A percentile compares a stretch with the other conserved stretches of the same genome.
Conservation (phyloP, 148 eudicot genomes). For the Nepenthes gracilis region DNA sequence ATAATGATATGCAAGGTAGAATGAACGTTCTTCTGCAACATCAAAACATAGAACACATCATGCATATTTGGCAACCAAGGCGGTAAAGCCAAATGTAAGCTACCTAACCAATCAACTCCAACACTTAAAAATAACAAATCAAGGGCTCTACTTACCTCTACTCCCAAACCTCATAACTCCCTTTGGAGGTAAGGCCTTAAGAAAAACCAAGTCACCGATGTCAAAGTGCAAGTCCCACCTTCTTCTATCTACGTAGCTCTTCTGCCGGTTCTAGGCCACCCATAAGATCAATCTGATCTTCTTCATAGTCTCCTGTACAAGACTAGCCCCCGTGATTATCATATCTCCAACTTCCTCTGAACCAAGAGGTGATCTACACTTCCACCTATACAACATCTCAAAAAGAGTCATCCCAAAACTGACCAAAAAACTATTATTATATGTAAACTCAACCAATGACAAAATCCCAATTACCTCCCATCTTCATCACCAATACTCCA, state of each 20-base stretch:
- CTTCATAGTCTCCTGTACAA: neutral
- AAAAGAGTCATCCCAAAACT: constrained; percentile 1
- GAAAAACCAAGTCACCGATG: neutral
- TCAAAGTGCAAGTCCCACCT: neutral
- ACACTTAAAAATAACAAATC: neutral
- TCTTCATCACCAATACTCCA: neutral
- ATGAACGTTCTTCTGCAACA: neutral
- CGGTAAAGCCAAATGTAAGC: neutral
- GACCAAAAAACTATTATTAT: neutral
- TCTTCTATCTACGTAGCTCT: neutral
- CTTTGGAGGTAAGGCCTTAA: neutral
- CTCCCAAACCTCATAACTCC: constrained; percentile 3
- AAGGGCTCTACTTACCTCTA: neutral
- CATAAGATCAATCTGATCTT: neutral
- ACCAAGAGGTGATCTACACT: neutral
- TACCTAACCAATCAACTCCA: neutral
- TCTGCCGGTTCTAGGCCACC: neutral
- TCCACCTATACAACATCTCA: constrained; percentile 2
- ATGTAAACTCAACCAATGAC: neutral
- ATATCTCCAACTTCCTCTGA: neutral
- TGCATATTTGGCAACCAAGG: neutral
- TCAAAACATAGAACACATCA: neutral
- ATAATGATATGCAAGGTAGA: neutral
- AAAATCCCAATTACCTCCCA: neutral
- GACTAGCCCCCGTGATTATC: neutral